Conservation (phyloP, 108 stramenopile species). For the Nannochloropsis salina region DNA sequence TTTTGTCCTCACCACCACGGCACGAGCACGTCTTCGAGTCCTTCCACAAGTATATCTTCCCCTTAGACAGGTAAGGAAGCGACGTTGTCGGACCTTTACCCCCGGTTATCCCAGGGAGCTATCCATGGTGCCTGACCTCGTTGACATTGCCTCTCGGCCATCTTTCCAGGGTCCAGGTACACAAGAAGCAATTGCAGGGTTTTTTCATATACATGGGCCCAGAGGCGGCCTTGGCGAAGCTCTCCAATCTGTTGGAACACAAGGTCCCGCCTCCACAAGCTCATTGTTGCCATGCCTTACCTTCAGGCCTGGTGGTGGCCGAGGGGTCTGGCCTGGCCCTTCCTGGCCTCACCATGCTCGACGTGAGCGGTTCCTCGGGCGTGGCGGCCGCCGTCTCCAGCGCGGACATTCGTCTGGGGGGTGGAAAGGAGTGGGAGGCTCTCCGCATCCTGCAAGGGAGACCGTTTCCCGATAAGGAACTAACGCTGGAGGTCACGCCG, state of each 20-base stretch:
- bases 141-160: background rate
- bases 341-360: background rate
- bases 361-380: background rate
- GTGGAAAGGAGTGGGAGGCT: constrained; percentile 20
- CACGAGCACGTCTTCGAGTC: constrained; percentile 24
- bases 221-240: background rate
- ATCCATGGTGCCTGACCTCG: too few relatives aligned
- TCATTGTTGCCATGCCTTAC: background rate
- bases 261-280: background rate
- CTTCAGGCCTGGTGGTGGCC: background rate
- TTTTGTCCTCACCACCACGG: constrained; percentile 38
- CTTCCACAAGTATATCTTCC: constrained; percentile 42
- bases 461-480: constrained; percentile 42
- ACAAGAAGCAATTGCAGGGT: background rate
- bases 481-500: constrained; percentile 35
- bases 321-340: background rate
- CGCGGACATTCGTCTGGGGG: background rate
- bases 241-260: background rate
- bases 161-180: background rate
- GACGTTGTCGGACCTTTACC: too few relatives aligned
- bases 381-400: background rate
- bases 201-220: background rate
- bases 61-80: constrained; percentile 33
- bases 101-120: too few relatives aligned
- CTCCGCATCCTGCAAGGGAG: constrained; percentile 39